Base-by-base conservation (phyloP, 2,329 filamentous ascomycete genomes). In the Cordyceps cateniannulata region DNA sequence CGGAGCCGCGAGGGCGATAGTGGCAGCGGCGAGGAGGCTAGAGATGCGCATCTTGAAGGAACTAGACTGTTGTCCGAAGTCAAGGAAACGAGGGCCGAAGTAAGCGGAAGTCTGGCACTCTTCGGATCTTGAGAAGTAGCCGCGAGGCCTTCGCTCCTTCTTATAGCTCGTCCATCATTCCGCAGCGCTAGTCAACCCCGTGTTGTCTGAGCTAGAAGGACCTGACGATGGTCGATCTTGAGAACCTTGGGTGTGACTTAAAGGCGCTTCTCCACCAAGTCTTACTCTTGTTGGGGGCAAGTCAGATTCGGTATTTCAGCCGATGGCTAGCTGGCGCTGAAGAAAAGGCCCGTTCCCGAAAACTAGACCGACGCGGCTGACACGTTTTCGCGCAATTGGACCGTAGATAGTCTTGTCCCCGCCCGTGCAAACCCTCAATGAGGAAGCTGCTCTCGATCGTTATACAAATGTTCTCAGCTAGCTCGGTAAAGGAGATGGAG, bases 1-100 rank as follows among this genome's bases (percentile, higher is more conserved):
- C 7, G 68, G 68, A 14, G 62, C 65, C 24, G 71, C 65, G 1
- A 67, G 53, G 50, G 63, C 64, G 35, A 60, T 59, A 42, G 66
- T 62, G 20, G 65, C 66, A 56, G 63, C 62, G 54, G 65, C 62
- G 58, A 65, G 59, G 42, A 65, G 59, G 53, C 53, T 52, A 9
- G 47, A 12, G n/a, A 61, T 32, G 22, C 52, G 52, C 59, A 61
- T 61, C 45, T 45, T 52, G 53, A 25, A 20, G 24, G 45, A 22
- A 20, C 16, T 18, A 8, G 55, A 12, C 27, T 25, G 27, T 22
- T 51, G 32, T 47, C 35, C 22, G 25, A 29, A 14, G 1, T 18
- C 9, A 5, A 20, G 6, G 7, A 25, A 25, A 16, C 16, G 14
- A 45, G 9, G 20, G 10, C 14, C 16, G n/a, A 32, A 49, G 25